Conservation (phyloP, 2,329 filamentous ascomycete genomes). For the Lachnellula hyalina region DNA sequence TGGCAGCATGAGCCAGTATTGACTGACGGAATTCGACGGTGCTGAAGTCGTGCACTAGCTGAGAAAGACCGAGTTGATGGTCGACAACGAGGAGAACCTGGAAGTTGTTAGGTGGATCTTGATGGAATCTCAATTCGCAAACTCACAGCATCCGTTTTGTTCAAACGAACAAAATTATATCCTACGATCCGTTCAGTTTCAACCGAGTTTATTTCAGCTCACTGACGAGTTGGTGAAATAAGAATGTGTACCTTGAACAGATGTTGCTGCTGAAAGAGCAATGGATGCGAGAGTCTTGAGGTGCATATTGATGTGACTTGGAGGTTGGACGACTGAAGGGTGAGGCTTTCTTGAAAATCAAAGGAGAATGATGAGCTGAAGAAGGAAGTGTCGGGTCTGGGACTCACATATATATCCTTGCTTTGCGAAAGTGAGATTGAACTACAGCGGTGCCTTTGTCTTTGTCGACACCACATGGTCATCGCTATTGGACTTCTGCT, state of each 20-base stretch:
- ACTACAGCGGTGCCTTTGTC: not conserved
- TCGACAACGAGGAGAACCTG: slow-evolving; percentile 54
- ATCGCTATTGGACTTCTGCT: not conserved
- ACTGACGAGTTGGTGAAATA: not conserved
- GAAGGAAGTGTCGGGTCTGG: not conserved
- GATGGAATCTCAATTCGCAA: not conserved
- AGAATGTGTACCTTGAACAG: slow-evolving; percentile 13
- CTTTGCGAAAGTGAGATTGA: not conserved
- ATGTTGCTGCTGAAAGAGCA: slow-evolving; percentile 14
- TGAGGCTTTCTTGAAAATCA: not conserved
- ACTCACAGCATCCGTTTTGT: slow-evolving; percentile 31
- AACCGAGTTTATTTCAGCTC: not conserved
- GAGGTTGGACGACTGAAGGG: not conserved
- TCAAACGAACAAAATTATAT: slow-evolving; percentile 31
- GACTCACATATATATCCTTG: not conserved
- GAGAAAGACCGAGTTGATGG: slow-evolving; percentile 54
- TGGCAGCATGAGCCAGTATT: slow-evolving; percentile 61
- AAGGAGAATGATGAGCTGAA: not conserved
- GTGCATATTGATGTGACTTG: slow-evolving; percentile 21
- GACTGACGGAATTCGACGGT: slow-evolving; percentile 59
- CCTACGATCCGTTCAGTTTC: slow-evolving; percentile 3
- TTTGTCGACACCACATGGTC: not conserved
- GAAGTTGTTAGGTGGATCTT: not conserved
- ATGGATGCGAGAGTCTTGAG: slow-evolving; percentile 17
- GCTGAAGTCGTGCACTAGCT: slow-evolving; percentile 60